Evolutionary conservation across 768 basidiomycete genomes (phyloP).

Genomic region (Phylloporus sp.): DNA sequence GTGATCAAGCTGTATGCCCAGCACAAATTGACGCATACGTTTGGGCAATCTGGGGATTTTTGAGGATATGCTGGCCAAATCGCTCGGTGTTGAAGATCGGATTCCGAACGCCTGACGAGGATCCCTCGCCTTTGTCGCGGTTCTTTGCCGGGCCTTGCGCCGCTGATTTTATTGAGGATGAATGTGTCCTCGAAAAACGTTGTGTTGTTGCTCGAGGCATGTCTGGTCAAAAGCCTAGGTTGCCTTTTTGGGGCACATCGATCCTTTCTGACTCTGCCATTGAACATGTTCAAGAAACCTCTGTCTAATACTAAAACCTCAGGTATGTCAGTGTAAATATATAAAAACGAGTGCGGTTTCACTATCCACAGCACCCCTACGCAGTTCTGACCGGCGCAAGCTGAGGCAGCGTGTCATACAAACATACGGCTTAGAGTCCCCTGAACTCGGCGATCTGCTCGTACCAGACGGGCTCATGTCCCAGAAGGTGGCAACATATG

Average conservation of each 20-base stretch:
- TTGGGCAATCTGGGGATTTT: constrained; percentile 89
- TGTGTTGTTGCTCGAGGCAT: constrained; percentile 84
- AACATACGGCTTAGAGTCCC: constrained; percentile 38
- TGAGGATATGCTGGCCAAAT: constrained; percentile 97
- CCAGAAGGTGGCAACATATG: constrained; percentile 63
- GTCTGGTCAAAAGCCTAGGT: not conserved
- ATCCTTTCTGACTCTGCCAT: not conserved
- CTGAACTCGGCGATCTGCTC: constrained; percentile 62
- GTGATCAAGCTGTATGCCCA: constrained; percentile 11
- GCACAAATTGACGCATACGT: constrained; percentile 51
- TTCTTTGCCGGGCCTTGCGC: constrained; percentile 32
- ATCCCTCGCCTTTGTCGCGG: constrained; percentile 37
- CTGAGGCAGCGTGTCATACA: constrained; percentile 57
- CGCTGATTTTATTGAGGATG: constrained; percentile 49
- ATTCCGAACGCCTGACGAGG: constrained; percentile 54
- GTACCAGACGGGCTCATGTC: constrained; percentile 72
- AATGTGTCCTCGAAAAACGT: constrained; percentile 67
- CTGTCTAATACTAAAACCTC: constrained; percentile 66
- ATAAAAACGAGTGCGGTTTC: not conserved
- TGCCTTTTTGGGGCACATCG: constrained; percentile 16
- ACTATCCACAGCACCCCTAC: constrained; percentile 49
- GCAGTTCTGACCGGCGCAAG: constrained; percentile 71
- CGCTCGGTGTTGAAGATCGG: constrained; percentile 93
- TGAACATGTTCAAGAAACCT: constrained; percentile 79
- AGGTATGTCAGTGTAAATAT: constrained; percentile 26